phyloP scores from a whole-genome alignment of 179 eudicot species.

The Beta lomatogona region DNA sequence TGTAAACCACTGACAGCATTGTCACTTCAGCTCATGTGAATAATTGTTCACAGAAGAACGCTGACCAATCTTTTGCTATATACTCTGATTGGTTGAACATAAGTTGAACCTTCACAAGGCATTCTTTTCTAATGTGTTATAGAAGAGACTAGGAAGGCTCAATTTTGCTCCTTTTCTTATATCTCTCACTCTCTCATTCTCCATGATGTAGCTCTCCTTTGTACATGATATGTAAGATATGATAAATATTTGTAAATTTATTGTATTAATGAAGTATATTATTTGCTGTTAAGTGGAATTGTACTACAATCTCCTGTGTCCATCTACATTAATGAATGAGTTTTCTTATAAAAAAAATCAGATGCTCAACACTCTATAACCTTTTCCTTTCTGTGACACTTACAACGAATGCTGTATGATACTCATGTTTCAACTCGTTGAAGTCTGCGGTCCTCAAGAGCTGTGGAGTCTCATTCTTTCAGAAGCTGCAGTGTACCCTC shows the following conservation, averaged over 20 bases:
- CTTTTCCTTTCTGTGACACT: neutral
- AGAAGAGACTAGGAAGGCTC: constrained; percentile 11
- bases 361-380: neutral
- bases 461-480: neutral
- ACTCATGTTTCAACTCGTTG: neutral
- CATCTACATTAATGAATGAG: neutral
- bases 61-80: constrained; percentile 13
- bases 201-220: constrained; percentile 2
- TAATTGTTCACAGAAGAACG: constrained; percentile 60
- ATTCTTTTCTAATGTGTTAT: constrained; percentile 19
- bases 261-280: constrained; percentile 11
- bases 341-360: neutral
- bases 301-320: neutral
- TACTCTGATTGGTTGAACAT: constrained; percentile 48
- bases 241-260: constrained; percentile 12
- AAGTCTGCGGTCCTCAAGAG: neutral
- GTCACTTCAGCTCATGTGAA: constrained; percentile 53
- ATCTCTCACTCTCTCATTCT: neutral
- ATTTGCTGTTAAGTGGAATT: neutral
- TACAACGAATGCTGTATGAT: neutral
- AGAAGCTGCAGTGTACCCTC: neutral
- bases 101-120: constrained; percentile 44
- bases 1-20: constrained; percentile 38
- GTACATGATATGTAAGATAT: constrained; percentile 20
- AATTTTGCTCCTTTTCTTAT: neutral